Evolutionary conservation across 202 grass and related monocot species (phyloP).

Genomic region (Musa balbisiana): DNA sequence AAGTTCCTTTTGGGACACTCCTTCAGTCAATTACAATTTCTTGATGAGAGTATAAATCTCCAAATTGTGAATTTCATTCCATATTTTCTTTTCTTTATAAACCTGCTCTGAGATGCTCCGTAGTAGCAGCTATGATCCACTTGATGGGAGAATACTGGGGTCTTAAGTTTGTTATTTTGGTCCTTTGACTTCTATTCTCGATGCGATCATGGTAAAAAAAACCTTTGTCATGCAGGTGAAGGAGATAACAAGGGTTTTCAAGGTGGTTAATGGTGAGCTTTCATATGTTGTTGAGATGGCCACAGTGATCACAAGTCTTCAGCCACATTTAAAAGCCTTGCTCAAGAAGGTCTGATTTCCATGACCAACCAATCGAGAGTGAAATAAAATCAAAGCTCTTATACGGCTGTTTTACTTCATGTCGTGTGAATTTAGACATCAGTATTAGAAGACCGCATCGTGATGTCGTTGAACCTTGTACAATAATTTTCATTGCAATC

Average conservation of each 20-base stretch:
- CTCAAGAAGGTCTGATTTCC: constrained; percentile 40
- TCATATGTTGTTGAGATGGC: constrained; percentile 81
- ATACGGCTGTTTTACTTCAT: neutral
- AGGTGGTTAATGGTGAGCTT: constrained; percentile 43
- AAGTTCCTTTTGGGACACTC: neutral
- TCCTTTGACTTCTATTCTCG: neutral
- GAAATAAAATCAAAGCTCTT: neutral
- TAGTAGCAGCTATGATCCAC: neutral
- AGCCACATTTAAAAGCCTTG: constrained; percentile 65
- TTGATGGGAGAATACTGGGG: neutral
- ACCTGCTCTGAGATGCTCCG: too few relatives aligned
- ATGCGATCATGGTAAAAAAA: neutral
- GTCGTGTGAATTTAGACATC: neutral
- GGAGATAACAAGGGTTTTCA: constrained; percentile 65
- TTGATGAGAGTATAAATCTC: too few relatives aligned
- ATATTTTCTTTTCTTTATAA: too few relatives aligned
- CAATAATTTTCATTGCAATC: neutral
- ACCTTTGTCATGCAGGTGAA: constrained; percentile 50
- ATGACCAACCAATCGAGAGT: neutral
- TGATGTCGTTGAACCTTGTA: neutral
- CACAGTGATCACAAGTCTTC: constrained; percentile 42
- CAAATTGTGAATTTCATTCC: too few relatives aligned
- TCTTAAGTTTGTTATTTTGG: neutral
- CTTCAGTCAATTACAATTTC: neutral
- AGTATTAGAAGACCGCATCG: neutral